Evolutionary conservation across 352 stramenopile species (phyloP).

Genomic region (Phytophthora constricta): DNA sequence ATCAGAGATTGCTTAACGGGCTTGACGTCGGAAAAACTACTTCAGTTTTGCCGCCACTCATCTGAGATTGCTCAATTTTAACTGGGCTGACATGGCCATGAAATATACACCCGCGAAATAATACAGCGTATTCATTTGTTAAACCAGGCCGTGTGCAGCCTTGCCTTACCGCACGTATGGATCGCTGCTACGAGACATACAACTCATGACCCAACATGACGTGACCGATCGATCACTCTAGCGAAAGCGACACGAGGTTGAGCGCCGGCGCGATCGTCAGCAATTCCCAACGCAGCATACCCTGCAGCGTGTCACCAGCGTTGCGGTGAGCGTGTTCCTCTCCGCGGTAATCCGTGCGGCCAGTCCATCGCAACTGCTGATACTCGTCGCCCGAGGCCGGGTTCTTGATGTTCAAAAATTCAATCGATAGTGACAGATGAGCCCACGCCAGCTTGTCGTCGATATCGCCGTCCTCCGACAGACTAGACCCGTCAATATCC

Average conservation of each 20-base stretch:
- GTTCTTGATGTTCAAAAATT: constrained; percentile 50
- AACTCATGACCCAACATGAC: constrained; percentile 20
- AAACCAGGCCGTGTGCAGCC: no score
- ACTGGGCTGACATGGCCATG: constrained; percentile 17
- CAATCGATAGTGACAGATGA: constrained; percentile 50
- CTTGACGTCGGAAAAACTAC: no score
- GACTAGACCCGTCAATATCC: constrained; percentile 32
- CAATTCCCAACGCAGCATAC: constrained; percentile 52
- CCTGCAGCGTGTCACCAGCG: constrained; percentile 47
- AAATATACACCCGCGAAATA: constrained; percentile 29
- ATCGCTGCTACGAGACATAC: no score
- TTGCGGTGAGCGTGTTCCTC: constrained; percentile 50
- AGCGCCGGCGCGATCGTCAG: constrained; percentile 46
- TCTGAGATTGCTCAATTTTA: constrained; percentile 8
- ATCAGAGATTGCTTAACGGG: constrained; percentile 19
- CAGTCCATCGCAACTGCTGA: constrained; percentile 55
- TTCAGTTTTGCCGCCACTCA: no score
- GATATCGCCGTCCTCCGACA: constrained; percentile 11
- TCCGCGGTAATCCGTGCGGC: constrained; percentile 55
- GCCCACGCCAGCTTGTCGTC: constrained; percentile 45
- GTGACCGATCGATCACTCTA: constrained; percentile 17
- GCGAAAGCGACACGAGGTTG: constrained; percentile 40
- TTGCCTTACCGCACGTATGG: no score
- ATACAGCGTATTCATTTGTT: constrained; percentile 24
- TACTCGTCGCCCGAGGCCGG: constrained; percentile 34